Evolutionary conservation across 2,329 filamentous ascomycete species (phyloP).

Genomic region (Westerdykella aurantiaca): DNA sequence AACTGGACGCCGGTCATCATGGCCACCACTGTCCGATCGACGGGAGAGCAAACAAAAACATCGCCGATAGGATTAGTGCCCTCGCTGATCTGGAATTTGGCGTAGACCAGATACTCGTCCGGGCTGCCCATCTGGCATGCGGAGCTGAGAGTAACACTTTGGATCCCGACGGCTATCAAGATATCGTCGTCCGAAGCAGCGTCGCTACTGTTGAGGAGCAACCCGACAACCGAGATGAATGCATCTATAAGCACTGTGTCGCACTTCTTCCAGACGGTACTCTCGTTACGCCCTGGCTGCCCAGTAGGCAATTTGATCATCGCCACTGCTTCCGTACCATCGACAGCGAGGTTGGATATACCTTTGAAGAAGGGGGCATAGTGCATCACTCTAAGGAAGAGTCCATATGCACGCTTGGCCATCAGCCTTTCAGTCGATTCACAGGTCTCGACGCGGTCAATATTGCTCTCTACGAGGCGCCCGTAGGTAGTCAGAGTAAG

Average conservation of each 20-base stretch:
- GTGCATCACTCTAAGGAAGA: conserved; percentile 14
- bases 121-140: background rate
- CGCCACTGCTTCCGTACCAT: conserved; percentile 10
- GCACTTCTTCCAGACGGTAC: conserved; percentile 6
- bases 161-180: conserved; percentile 11
- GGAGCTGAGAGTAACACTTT: conserved; percentile 9
- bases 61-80: conserved; percentile 9
- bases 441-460: conserved; percentile 1
- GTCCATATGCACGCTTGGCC: conserved; percentile 9
- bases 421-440: conserved; percentile 8
- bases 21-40: conserved; percentile 3
- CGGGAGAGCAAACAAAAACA: conserved; percentile 6
- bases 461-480: conserved; percentile 7
- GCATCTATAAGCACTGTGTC: conserved; percentile 14
- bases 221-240: conserved; percentile 15
- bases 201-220: conserved; percentile 16
- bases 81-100: conserved; percentile 2
- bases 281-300: conserved; percentile 9
- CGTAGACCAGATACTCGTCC: conserved; percentile 5
- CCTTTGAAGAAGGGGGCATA: conserved; percentile 12
- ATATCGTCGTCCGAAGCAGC: conserved; percentile 8
- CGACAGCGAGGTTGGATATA: conserved; percentile 10
- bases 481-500: conserved; percentile 7
- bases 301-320: conserved; percentile 4
- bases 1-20: conserved; percentile 10